These are phyloP conservation scores for Colletotrichum eleusines DNA, from an alignment of 2,329 filamentous ascomycete genomes.

Conservation along the genomic window DNA sequence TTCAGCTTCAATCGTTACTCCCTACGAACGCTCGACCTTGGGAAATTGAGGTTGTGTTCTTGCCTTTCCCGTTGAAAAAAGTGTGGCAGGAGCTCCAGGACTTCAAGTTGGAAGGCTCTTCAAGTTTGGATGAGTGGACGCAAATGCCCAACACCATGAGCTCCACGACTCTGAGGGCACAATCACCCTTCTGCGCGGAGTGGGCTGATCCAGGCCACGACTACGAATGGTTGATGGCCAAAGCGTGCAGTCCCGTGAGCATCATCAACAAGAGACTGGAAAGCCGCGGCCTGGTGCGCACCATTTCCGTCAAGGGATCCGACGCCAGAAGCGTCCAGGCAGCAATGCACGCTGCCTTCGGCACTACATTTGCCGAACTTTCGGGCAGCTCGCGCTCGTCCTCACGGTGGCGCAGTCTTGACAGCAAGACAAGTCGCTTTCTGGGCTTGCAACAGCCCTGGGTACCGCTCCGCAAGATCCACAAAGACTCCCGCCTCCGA, in stretches of 20 bases:
- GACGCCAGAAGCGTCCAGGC: constrained; percentile 77
- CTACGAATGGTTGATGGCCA: constrained; percentile 74
- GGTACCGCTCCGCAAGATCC: constrained; percentile 82
- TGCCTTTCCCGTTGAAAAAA: constrained; percentile 74
- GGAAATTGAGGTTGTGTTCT: constrained; percentile 81
- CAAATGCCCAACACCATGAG: constrained; percentile 64
- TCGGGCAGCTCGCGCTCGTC: constrained; percentile 24
- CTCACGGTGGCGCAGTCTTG: constrained; percentile 43
- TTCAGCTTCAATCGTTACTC: constrained; percentile 68
- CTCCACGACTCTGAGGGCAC: constrained; percentile 58
- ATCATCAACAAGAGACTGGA: constrained; percentile 77
- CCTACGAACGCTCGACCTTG: constrained; percentile 75
- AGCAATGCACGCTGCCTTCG: constrained; percentile 73
- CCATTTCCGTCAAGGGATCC: constrained; percentile 69
- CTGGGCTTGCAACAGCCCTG: constrained; percentile 75
- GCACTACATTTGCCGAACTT: constrained; percentile 63
- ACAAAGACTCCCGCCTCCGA: constrained; percentile 78
- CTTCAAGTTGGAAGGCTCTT: constrained; percentile 56
- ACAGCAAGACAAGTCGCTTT: constrained; percentile 57
- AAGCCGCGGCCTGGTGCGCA: constrained; percentile 78
- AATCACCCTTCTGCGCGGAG: constrained; percentile 61
- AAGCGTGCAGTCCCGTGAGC: constrained; percentile 73
- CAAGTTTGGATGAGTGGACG: constrained; percentile 64
- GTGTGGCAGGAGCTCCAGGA: constrained; percentile 66
- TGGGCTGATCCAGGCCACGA: constrained; percentile 61